These are phyloP conservation scores for Aureobasidium sp. DNA, from an alignment of 2,329 filamentous ascomycete genomes.

Conservation along the genomic window DNA sequence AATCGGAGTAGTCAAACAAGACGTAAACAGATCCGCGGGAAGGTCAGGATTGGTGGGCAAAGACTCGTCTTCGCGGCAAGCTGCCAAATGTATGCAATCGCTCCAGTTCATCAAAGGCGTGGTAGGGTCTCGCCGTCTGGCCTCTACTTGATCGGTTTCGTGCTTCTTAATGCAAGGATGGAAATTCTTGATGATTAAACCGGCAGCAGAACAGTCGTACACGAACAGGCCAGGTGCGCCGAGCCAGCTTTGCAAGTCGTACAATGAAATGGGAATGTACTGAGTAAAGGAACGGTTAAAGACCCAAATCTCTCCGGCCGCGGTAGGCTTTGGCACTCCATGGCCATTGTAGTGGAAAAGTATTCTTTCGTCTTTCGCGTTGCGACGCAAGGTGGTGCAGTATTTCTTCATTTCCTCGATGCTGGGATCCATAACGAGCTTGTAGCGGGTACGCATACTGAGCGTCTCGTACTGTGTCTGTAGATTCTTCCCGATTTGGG, in stretches of 20 bases:
- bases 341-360: conserved; percentile 99
- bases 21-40: conserved; percentile 91
- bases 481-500: conserved; percentile 92
- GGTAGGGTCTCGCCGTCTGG: conserved; percentile 62
- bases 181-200: conserved; percentile 92
- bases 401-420: conserved; percentile 98
- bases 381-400: conserved; percentile 78
- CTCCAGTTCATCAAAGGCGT: conserved; percentile 55
- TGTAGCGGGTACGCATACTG: conserved; percentile 92
- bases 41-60: conserved; percentile 90
- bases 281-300: conserved; percentile 99
- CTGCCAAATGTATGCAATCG: conserved; percentile 86
- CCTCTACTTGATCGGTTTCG: conserved; percentile 77
- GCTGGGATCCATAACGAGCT: conserved; percentile 91
- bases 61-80: conserved; percentile 84
- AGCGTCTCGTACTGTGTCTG: conserved; percentile 95
- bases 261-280: conserved; percentile 93
- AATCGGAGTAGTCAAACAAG: conserved; percentile 92
- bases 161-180: conserved; percentile 93
- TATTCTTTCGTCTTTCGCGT: conserved; percentile 91
- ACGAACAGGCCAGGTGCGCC: conserved; percentile 94
- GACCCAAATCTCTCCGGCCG: conserved; percentile 96
- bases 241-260: conserved; percentile 92
- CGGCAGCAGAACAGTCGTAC: conserved; percentile 95
- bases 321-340: conserved; percentile 89